Percentiles rank a stretch among this genome's conserved stretches.
Conservation (phyloP, 2,329 filamentous ascomycete genomes). For the Ophiocordyceps sinensis region DNA sequence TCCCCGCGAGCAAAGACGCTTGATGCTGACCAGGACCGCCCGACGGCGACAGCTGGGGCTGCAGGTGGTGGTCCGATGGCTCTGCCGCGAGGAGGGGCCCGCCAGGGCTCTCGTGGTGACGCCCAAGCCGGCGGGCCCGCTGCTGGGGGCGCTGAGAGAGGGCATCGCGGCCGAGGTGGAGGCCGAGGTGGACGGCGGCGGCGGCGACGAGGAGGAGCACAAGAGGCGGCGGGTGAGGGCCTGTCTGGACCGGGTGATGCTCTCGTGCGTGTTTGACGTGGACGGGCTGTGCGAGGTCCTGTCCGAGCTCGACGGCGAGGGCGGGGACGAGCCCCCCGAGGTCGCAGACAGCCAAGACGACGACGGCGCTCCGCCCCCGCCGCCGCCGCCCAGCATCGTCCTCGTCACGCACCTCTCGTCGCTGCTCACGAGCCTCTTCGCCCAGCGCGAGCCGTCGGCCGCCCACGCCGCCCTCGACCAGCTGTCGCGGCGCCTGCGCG, state of each 20-base stretch:
- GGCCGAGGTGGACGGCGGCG: constrained; percentile 5
- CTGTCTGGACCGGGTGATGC: constrained; percentile 33
- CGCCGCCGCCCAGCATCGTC: constrained; percentile 20
- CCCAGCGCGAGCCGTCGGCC: constrained; percentile 26
- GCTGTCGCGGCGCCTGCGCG: constrained; percentile 31
- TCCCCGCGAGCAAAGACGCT: too few relatives aligned
- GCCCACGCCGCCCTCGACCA: constrained; percentile 34
- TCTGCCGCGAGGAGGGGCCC: constrained; percentile 12
- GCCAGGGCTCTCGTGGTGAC: constrained; percentile 30
- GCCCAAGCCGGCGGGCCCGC: constrained; percentile 24
- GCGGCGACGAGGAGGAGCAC: constrained; percentile 2
- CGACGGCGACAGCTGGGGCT: constrained; percentile 36
- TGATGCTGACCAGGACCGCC: too few relatives aligned
- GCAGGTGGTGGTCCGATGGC: constrained; percentile 28
- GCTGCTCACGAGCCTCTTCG: constrained; percentile 37
- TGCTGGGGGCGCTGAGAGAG: constrained; percentile 27
- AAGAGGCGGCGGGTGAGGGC: constrained; percentile 10
- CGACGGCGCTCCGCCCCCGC: constrained; percentile 1
- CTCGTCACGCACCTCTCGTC: constrained; percentile 39
- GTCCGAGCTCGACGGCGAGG: constrained; percentile 18
- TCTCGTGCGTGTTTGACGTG: constrained; percentile 44
- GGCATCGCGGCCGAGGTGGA: constrained; percentile 22
- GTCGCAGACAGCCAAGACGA: constrained; percentile 21
- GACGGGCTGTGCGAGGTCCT: constrained; percentile 44
- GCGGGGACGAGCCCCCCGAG: constrained; percentile 6